These are phyloP conservation scores for Besnoitia besnoiti DNA, from an alignment of 169 alveolate genomes.

Conservation along the genomic window DNA sequence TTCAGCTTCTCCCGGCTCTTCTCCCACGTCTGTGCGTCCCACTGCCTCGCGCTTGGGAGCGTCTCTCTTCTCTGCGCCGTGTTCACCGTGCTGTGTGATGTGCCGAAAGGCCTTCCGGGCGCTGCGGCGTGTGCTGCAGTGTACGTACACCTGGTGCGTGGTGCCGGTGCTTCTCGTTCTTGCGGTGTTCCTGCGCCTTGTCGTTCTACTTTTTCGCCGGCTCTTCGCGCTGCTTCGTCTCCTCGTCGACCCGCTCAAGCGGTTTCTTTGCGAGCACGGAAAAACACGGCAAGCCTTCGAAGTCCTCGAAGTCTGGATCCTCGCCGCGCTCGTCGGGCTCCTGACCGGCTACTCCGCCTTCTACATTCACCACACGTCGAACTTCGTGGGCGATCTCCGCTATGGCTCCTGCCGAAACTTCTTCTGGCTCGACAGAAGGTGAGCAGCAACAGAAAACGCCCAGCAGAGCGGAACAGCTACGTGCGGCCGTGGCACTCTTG, in stretches of 20 bases:
- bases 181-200: not conserved
- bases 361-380: conserved; percentile 27
- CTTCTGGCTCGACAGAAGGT: conserved; percentile 35
- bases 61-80: not conserved
- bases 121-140: not conserved
- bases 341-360: not conserved
- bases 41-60: not conserved
- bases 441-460: no score
- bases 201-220: not conserved
- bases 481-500: no score
- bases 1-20: not conserved
- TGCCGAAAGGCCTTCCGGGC: not conserved
- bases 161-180: not conserved
- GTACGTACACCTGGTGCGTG: conserved; percentile 32
- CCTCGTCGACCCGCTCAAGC: not conserved
- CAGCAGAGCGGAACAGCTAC: no score
- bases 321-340: conserved; percentile 24
- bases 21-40: not conserved
- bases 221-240: not conserved
- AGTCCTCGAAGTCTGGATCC: conserved; percentile 23
- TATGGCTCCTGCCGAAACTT: not conserved
- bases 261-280: not conserved
- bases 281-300: not conserved
- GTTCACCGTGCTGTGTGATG: not conserved
- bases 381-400: conserved; percentile 25